Conservation (phyloP, 2,329 filamentous ascomycete genomes). For the Rhinocladiella similis region DNA sequence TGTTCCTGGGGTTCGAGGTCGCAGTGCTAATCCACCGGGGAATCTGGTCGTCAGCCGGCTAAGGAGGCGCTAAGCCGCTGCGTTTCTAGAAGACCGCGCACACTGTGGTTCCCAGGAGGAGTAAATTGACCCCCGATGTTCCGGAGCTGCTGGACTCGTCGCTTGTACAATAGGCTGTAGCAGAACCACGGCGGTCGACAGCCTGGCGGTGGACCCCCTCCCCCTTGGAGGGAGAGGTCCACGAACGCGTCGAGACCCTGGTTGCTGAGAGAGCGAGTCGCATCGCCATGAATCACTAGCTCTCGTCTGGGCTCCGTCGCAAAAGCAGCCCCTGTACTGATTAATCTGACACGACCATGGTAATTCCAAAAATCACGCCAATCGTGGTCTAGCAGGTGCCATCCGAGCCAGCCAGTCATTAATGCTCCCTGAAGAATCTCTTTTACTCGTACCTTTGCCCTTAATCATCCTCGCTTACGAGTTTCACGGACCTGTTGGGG, state of each 20-base stretch:
- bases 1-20: not conserved
- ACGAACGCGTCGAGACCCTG: too few relatives aligned
- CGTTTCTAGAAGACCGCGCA: not conserved
- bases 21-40: not conserved
- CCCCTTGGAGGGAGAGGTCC: too few relatives aligned
- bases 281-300: too few relatives aligned
- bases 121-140: too few relatives aligned
- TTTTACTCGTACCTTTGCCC: not conserved
- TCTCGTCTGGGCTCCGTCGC: too few relatives aligned
- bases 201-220: too few relatives aligned
- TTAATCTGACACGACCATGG: not conserved
- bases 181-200: too few relatives aligned
- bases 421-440: not conserved
- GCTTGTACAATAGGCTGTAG: too few relatives aligned
- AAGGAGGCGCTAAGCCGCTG: constrained; percentile 1
- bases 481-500: not conserved
- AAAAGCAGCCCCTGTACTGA: not conserved
- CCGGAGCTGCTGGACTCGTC: too few relatives aligned
- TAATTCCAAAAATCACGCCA: not conserved
- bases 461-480: not conserved
- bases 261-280: too few relatives aligned
- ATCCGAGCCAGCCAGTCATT: not conserved
- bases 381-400: not conserved
- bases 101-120: too few relatives aligned
- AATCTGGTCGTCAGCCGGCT: not conserved